Conservation (phyloP, 176 grass and related monocot species). For the Cenchrus americanus region DNA sequence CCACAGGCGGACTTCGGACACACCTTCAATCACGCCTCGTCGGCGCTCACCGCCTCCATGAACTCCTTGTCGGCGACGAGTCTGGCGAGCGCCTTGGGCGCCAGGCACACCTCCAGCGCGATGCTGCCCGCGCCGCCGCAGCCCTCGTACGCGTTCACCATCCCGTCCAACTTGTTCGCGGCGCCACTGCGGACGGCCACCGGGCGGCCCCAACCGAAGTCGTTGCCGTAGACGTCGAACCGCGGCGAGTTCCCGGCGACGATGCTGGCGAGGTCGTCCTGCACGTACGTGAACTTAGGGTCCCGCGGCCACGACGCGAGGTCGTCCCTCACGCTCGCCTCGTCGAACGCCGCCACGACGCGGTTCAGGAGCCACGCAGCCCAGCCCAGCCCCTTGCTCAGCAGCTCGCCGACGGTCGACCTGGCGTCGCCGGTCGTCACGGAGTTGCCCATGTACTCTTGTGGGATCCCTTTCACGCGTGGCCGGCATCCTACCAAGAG, state of each 20-base stretch:
- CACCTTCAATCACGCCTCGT: too few relatives aligned
- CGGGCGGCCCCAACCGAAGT: slow-evolving; percentile 51
- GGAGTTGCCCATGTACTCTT: slow-evolving; percentile 47
- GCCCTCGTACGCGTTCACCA: slow-evolving; percentile 6
- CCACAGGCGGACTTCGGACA: too few relatives aligned
- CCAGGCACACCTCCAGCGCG: slow-evolving; percentile 21
- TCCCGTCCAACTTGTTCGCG: slow-evolving; percentile 36
- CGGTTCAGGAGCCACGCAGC: slow-evolving; percentile 24
- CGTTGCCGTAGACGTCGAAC: slow-evolving; percentile 45
- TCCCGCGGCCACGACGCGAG: not conserved
- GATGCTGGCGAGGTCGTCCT: not conserved
- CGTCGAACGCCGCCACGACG: slow-evolving; percentile 16
- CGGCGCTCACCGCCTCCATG: slow-evolving; percentile 22
- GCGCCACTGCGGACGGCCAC: slow-evolving; percentile 35
- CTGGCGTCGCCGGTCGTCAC: not conserved
- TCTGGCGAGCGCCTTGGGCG: not conserved
- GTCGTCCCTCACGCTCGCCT: not conserved
- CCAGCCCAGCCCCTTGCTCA: slow-evolving; percentile 22
- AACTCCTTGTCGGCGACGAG: slow-evolving; percentile 34
- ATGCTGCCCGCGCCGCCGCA: not conserved
- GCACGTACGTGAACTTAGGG: not conserved
- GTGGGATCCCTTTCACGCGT: too few relatives aligned
- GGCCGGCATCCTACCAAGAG: too few relatives aligned
- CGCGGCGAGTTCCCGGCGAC: slow-evolving; percentile 43
- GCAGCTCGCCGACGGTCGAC: slow-evolving; percentile 11